These are phyloP conservation scores for Carnegiea gigantea DNA, from an alignment of 179 eudicot genomes.

Conservation along the genomic window DNA sequence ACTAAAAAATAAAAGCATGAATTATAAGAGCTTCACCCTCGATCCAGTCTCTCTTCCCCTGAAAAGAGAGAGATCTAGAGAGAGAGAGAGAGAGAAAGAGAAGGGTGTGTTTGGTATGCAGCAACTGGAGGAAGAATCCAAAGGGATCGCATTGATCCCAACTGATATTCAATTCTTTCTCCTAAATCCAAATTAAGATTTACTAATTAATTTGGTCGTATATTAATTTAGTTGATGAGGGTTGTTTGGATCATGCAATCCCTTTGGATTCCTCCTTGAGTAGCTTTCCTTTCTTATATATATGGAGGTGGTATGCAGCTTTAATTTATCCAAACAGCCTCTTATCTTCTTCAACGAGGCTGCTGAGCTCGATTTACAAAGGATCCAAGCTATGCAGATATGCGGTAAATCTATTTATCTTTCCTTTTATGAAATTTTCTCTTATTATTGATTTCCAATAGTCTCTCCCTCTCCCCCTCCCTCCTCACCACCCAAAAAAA, in stretches of 20 bases:
- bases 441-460: too few relatives aligned
- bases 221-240: background rate
- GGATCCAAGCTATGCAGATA: too few relatives aligned
- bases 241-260: constrained; percentile 87
- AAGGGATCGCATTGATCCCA: constrained; percentile 99
- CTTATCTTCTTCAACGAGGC: background rate
- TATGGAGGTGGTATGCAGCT: background rate
- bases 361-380: too few relatives aligned
- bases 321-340: background rate
- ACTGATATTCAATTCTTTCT: background rate
- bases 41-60: background rate
- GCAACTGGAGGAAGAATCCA: constrained; percentile 82
- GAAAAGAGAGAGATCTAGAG: background rate
- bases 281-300: constrained; percentile 17
- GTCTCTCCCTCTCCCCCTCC: too few relatives aligned
- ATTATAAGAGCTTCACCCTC: background rate
- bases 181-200: too few relatives aligned
- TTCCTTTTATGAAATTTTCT: too few relatives aligned
- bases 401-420: too few relatives aligned
- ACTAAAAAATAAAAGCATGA: too few relatives aligned
- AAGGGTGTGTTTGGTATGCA: background rate
- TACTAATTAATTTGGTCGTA: too few relatives aligned
- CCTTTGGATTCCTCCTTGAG: constrained; percentile 68
- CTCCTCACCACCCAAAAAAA: too few relatives aligned
- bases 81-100: constrained; percentile 14